phyloP scores from a whole-genome alignment of 2,329 filamentous ascomycete genomes.

The Hymenoscyphus fraxineus region DNA sequence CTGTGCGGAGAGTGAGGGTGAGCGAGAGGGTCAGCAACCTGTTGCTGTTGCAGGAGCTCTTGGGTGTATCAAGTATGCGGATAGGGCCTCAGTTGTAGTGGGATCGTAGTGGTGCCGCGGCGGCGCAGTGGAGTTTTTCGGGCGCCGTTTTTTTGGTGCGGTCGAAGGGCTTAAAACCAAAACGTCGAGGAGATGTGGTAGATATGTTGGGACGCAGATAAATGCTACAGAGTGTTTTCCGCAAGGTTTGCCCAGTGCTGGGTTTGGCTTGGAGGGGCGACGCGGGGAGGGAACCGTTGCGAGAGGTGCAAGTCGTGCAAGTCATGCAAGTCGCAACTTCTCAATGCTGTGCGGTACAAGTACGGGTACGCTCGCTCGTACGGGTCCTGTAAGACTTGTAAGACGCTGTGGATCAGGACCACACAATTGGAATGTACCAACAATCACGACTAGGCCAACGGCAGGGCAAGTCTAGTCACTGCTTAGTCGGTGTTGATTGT shows the following conservation, averaged over 20 bases:
- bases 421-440: too few species aligned
- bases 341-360: too few species aligned
- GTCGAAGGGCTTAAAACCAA: neutral
- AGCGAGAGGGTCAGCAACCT: too few species aligned
- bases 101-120: neutral
- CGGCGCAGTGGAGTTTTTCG: neutral
- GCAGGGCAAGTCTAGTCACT: too few species aligned
- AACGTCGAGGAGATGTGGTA: neutral
- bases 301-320: too few species aligned
- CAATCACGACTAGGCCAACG: too few species aligned
- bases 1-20: neutral
- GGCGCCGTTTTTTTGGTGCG: neutral
- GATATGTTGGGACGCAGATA: neutral
- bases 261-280: neutral
- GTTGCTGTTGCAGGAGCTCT: neutral
- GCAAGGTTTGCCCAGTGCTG: neutral
- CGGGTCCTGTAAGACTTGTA: too few species aligned
- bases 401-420: too few species aligned
- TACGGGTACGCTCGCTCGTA: too few species aligned
- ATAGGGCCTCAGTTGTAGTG: neutral
- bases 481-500: too few species aligned
- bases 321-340: too few species aligned
- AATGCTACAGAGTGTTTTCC: neutral
- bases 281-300: too few species aligned
- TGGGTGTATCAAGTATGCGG: neutral